Evolutionary conservation across 78 protist species (phyloP).

Genomic region (Dictyostelium firmibasis): DNA sequence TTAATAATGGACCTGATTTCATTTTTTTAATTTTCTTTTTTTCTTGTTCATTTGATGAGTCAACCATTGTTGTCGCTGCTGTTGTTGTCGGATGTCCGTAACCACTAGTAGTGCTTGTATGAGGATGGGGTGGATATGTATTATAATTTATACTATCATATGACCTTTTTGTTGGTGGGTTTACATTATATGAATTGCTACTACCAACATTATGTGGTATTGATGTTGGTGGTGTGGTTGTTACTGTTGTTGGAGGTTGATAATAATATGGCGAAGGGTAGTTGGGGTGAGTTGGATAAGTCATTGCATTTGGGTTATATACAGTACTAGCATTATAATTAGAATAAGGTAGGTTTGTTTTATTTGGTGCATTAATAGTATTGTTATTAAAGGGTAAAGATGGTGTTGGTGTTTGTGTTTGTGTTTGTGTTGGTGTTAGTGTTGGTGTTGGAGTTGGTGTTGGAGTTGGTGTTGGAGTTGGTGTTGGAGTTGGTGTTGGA

Average conservation of each 20-base stretch:
- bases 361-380: background rate
- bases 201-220: no score
- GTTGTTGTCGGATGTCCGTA: background rate
- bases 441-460: background rate
- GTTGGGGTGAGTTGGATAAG: background rate
- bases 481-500: no score
- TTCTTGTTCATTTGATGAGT: background rate
- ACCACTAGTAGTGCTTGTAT: background rate
- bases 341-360: background rate
- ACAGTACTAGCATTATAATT: background rate
- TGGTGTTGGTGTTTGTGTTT: no score
- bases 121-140: background rate
- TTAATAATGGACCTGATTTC: conserved; percentile 27
- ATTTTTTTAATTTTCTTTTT: conserved; percentile 18
- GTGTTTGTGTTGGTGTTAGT: no score
- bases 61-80: background rate
- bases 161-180: background rate
- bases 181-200: background rate
- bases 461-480: no score
- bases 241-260: background rate
- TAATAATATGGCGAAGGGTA: background rate
- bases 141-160: background rate
- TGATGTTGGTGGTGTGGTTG: background rate
- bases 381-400: background rate
- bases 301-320: background rate